Evolutionary conservation across 805 yeast genomes (phyloP).

Genomic region (Metschnikowia cerradonensis): DNA sequence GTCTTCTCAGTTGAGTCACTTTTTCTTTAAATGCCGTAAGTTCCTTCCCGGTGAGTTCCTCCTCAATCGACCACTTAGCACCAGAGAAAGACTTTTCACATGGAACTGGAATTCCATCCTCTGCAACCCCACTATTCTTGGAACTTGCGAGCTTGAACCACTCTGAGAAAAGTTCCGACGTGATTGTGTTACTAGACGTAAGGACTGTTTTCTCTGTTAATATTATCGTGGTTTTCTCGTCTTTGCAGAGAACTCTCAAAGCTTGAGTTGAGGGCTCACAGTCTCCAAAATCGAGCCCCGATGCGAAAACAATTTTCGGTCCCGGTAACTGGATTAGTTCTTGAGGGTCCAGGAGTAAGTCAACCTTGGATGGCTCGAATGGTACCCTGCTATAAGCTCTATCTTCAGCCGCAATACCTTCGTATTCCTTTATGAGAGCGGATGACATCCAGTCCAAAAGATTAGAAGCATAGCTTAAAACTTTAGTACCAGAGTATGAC

Average conservation of each 20-base stretch:
- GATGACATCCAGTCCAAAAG: conserved; percentile 96
- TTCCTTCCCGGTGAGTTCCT: conserved; percentile 47
- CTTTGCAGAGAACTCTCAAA: conserved; percentile 53
- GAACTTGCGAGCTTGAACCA: conserved; percentile 47
- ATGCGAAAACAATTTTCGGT: conserved; percentile 76
- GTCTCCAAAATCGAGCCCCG: conserved; percentile 59
- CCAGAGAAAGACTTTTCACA: conserved; percentile 42
- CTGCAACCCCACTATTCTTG: conserved; percentile 35
- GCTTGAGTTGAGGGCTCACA: conserved; percentile 60
- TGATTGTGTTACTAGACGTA: conserved; percentile 44
- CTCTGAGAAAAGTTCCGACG: conserved; percentile 45
- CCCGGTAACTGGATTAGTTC: conserved; percentile 56
- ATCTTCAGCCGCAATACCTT: conserved; percentile 28
- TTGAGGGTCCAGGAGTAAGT: conserved; percentile 49
- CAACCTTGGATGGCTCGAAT: conserved; percentile 66
- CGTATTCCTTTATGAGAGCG: conserved; percentile 83
- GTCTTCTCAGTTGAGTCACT: conserved; percentile 45
- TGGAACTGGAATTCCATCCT: conserved; percentile 62
- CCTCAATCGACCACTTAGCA: conserved; percentile 44
- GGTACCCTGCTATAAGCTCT: conserved; percentile 51
- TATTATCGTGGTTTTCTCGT: conserved; percentile 64
- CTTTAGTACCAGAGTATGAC: conserved; percentile 76
- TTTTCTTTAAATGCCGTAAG: conserved; percentile 44
- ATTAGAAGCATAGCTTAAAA: conserved; percentile 75
- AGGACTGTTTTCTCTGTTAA: conserved; percentile 55